Evolutionary conservation across 202 grass and related monocot genomes (phyloP).

Genomic region (Bolboschoenoplectus hybrid): DNA sequence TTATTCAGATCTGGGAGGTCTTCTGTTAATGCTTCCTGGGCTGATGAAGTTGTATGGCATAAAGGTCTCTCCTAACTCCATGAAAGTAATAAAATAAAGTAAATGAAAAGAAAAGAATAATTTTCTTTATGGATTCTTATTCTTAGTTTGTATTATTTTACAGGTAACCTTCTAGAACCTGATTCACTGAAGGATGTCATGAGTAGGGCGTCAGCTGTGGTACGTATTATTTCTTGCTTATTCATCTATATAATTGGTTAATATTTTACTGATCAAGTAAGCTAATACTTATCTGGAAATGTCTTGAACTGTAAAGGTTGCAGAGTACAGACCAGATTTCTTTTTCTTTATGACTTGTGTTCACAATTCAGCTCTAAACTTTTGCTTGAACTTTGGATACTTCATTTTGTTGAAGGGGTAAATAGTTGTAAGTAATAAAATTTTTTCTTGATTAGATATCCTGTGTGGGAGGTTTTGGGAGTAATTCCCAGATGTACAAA

Average conservation of each 20-base stretch:
- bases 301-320: background rate
- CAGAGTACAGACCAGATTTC: background rate
- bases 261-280: background rate
- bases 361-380: constrained; percentile 21
- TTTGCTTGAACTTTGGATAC: background rate
- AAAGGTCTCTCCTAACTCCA: constrained; percentile 52
- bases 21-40: constrained; percentile 74
- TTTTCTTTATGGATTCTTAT: constrained; percentile 29
- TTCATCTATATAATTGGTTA: background rate
- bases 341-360: constrained; percentile 5
- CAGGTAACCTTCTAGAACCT: constrained; percentile 82
- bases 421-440: background rate
- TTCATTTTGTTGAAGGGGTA: constrained; percentile 1
- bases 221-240: constrained; percentile 43
- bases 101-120: constrained; percentile 43
- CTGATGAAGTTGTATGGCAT: constrained; percentile 87
- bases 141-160: constrained; percentile 37
- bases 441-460: constrained; percentile 61
- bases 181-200: constrained; percentile 73
- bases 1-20: constrained; percentile 86
- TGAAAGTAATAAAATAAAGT: constrained; percentile 34
- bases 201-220: constrained; percentile 77
- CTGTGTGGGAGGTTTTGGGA: constrained; percentile 95
- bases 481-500: constrained; percentile 89
- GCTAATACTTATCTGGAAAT: background rate